A percentile compares a stretch with the other conserved stretches of the same genome.
phyloP scores from a whole-genome alignment of 345 rosid species.

The Murraya paniculata region DNA sequence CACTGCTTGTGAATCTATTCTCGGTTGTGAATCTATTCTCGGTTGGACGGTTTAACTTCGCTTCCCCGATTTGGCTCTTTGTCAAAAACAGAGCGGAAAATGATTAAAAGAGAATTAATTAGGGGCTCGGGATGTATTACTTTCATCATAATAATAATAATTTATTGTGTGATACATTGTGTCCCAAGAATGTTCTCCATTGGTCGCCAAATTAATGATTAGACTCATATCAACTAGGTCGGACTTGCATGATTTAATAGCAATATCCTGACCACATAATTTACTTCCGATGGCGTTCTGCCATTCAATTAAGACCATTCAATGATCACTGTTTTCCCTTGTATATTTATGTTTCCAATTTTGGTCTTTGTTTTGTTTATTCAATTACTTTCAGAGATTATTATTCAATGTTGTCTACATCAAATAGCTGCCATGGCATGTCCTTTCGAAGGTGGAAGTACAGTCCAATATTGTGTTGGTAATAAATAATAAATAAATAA shows the following conservation, averaged over 20 bases:
- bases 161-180: not conserved
- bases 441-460: not conserved
- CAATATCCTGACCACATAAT: not conserved
- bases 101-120: not conserved
- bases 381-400: not conserved
- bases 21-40: too few species aligned
- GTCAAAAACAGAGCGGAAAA: too few species aligned
- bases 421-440: not conserved
- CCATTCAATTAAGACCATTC: not conserved
- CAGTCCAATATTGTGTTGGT: not conserved
- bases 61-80: too few species aligned
- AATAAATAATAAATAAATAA: too few species aligned
- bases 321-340: not conserved
- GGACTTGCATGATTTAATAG: not conserved
- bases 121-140: not conserved
- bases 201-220: not conserved
- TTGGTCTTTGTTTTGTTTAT: not conserved
- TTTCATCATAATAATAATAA: not conserved
- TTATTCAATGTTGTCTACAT: not conserved
- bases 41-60: too few species aligned
- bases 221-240: not conserved
- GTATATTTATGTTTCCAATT: not conserved
- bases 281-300: not conserved
- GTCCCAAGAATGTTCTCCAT: not conserved
- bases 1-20: too few species aligned